Evolutionary conservation across 2,329 filamentous ascomycete species (phyloP).

Genomic region (Aspergillus ustus): DNA sequence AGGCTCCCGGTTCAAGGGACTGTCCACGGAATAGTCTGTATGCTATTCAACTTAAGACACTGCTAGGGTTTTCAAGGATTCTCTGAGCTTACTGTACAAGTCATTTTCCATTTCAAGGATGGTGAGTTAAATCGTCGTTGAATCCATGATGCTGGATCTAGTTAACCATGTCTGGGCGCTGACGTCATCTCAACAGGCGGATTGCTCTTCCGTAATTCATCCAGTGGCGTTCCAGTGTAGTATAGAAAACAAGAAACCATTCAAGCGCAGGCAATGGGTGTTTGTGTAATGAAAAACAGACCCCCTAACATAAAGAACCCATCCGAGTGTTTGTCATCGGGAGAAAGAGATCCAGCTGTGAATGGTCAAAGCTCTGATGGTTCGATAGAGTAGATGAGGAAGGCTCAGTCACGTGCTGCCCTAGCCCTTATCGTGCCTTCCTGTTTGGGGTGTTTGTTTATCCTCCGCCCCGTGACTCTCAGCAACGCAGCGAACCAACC

Average conservation of each 20-base stretch:
- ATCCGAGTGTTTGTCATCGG: too few relatives aligned
- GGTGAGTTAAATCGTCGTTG: neutral
- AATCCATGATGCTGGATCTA: neutral
- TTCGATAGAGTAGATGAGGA: too few relatives aligned
- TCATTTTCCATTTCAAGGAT: slow-evolving; percentile 1
- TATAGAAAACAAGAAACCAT: too few relatives aligned
- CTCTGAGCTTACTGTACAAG: slow-evolving; percentile 1
- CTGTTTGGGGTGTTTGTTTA: slow-evolving; percentile 49
- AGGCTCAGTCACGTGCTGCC: slow-evolving; percentile 29
- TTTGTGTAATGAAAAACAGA: too few relatives aligned
- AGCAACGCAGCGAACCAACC: slow-evolving; percentile 12
- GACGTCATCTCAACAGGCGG: neutral
- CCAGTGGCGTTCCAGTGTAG: neutral
- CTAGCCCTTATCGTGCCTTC: slow-evolving; percentile 42
- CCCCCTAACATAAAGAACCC: too few relatives aligned
- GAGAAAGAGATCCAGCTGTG: too few relatives aligned
- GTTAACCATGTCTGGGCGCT: neutral
- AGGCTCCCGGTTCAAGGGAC: slow-evolving; percentile 41
- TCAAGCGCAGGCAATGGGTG: too few relatives aligned
- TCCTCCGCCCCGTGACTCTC: slow-evolving; percentile 30
- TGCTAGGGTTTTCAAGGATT: neutral
- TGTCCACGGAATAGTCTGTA: slow-evolving; percentile 28
- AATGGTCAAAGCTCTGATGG: too few relatives aligned
- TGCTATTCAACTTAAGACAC: slow-evolving; percentile 11
- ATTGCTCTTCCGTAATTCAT: neutral